Evolutionary conservation across 2,329 filamentous ascomycete species (phyloP).

Genomic region (Epichloe gansuensis): DNA sequence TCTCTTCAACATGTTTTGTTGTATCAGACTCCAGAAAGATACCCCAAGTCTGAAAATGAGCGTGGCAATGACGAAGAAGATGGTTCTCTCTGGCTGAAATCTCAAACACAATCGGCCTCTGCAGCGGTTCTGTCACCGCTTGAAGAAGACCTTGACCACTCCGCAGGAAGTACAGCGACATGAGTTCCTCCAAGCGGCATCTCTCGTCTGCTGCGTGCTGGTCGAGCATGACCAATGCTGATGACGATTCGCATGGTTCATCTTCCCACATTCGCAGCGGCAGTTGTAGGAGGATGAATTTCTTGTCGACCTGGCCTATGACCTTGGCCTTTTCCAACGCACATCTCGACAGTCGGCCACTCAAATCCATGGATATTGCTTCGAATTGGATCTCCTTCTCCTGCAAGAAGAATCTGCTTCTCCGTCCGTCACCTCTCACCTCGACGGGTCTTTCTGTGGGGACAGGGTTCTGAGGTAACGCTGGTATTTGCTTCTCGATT

Average conservation of each 20-base stretch:
- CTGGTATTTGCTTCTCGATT: constrained; percentile 33
- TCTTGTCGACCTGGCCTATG: constrained; percentile 74
- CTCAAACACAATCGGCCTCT: constrained; percentile 51
- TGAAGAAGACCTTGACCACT: constrained; percentile 2
- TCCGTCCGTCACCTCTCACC: constrained; percentile 1
- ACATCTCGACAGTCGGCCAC: constrained; percentile 46
- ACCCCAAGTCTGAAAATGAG: constrained; percentile 62
- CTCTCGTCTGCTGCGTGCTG: constrained; percentile 94
- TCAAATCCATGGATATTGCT: constrained; percentile 15
- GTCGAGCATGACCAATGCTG: constrained; percentile 67
- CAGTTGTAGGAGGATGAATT: constrained; percentile 70
- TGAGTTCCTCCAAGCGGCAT: constrained; percentile 62
- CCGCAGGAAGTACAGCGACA: constrained; percentile 37
- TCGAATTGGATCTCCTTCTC: constrained; percentile 17
- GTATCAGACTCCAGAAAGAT: constrained; percentile 45
- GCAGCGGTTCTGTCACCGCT: constrained; percentile 26
- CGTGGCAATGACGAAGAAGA: constrained; percentile 41
- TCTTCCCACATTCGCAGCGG: constrained; percentile 11
- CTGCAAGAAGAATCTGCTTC: constrained; percentile 5
- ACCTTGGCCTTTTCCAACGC: constrained; percentile 50
- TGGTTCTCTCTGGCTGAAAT: constrained; percentile 47
- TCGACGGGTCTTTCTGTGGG: not conserved
- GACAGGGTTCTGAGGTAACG: constrained; percentile 15
- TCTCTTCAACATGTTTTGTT: constrained; percentile 19
- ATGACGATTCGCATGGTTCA: constrained; percentile 11